Base-by-base conservation (phyloP, 352 stramenopile species). In the Phytophthora niederhauseri region DNA sequence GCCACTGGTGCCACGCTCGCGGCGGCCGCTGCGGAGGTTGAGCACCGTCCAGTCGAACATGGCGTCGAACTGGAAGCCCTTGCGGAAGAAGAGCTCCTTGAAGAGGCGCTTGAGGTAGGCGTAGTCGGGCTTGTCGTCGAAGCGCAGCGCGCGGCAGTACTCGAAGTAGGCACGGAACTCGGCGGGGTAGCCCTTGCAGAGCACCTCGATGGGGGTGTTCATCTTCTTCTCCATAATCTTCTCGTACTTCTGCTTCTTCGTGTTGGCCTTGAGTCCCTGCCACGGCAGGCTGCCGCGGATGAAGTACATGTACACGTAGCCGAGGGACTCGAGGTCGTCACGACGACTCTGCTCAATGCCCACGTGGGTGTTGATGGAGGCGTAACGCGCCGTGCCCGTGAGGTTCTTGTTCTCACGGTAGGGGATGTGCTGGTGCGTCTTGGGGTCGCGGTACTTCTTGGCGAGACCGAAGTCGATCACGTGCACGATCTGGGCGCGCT, bases 151-250 rank as follows among this genome's bases (percentile, higher is more conserved):
- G 49, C 87, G 85, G 71, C 85, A 93, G 77, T 95, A 95, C 70
- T 99, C 97, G 77, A 99, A 99, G 87, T 99, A 99, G 8, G 91
- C 97, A 51, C 96, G 89, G 79, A 99, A 99, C 77, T 99, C 96
- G 12, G 94, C 97, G 11, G 96, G 94, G 73, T 98, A 98, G 58
- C 92, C 97, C 77, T 98, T 92, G 80, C 93, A 98, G 4, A 98
- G 80, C 62, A 97, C 89, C 54, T 96, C 87, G 46, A 98, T 98
- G 30, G 92, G 89, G 12, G 92, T 96, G 72, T 93, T 95, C 83
- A 99, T 98, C 82, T 99, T 99, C 85, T 99, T 99, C 74, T 99
- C 97, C 90, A 99, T 98, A 75, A 99, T 99, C 66, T 99, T 96
- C 80, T 98, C 97, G 86, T 99, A 99, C 76, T 99, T 99, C 72